Evolutionary conservation across 2,329 filamentous ascomycete species (phyloP).

Genomic region (Beauveria sp.): DNA sequence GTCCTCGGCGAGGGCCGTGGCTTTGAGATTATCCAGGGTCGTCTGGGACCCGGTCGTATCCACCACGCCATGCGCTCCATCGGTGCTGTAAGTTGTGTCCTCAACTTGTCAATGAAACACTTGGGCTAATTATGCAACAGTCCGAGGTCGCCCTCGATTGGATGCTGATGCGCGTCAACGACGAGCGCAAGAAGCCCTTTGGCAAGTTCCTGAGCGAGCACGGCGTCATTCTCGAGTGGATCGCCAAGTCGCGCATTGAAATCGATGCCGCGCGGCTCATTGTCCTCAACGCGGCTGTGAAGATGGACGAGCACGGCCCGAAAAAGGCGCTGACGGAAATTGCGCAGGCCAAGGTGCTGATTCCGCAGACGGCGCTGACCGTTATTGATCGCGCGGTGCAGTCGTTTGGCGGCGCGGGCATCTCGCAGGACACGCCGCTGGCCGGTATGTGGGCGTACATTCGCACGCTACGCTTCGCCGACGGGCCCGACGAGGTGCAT

Average conservation of each 20-base stretch:
- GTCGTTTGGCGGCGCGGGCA: conserved; percentile 82
- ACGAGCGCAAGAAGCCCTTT: conserved; percentile 84
- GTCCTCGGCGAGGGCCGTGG: conserved; percentile 89
- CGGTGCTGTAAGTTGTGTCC: conserved; percentile 53
- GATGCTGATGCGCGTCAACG: conserved; percentile 92
- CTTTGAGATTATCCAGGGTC: conserved; percentile 97
- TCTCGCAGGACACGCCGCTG: conserved; percentile 90
- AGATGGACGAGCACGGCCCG: conserved; percentile 83
- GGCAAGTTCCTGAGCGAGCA: conserved; percentile 81
- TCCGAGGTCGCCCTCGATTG: conserved; percentile 88
- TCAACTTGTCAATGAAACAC: not conserved
- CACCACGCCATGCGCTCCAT: conserved; percentile 97
- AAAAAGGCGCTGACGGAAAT: conserved; percentile 91
- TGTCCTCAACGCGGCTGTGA: conserved; percentile 89
- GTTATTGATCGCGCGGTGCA: conserved; percentile 95
- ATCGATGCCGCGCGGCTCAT: conserved; percentile 86
- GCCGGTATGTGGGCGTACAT: conserved; percentile 76
- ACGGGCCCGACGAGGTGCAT: conserved; percentile 96
- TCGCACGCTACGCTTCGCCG: conserved; percentile 76
- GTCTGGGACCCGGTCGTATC: conserved; percentile 89
- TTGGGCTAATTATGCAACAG: conserved; percentile 23
- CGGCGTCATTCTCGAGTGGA: conserved; percentile 91
- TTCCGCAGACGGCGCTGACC: conserved; percentile 71
- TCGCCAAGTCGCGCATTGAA: conserved; percentile 85
- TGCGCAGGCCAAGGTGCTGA: conserved; percentile 87